phyloP scores from a whole-genome alignment of 768 basidiomycete species.

The Phylloporus sp. region DNA sequence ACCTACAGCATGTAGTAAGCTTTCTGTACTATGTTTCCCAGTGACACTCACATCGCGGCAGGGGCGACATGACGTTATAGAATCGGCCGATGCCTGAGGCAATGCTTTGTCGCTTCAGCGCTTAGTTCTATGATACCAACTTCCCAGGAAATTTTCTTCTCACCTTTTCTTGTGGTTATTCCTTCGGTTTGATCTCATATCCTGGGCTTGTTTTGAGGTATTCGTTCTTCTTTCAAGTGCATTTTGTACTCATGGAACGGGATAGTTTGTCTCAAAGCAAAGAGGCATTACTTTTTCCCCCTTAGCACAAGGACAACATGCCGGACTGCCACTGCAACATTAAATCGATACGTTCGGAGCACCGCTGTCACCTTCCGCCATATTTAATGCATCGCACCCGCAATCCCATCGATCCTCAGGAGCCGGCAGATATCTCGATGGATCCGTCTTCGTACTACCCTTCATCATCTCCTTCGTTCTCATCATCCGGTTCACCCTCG shows the following conservation, averaged over 20 bases:
- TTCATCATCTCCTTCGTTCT: neutral
- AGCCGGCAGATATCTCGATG: neutral
- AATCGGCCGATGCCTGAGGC: neutral
- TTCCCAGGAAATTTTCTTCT: neutral
- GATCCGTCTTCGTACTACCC: neutral
- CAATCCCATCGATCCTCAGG: neutral
- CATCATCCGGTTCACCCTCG: neutral
- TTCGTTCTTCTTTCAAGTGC: neutral
- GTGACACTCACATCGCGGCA: neutral
- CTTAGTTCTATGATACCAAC: neutral
- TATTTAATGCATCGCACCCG: slow-evolving; percentile 9
- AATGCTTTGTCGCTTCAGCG: neutral
- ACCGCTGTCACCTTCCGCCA: neutral
- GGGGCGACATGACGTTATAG: neutral
- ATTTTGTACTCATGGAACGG: neutral
- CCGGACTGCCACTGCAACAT: neutral
- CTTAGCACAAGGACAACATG: neutral
- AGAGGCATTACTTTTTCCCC: neutral
- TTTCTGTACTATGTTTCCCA: neutral
- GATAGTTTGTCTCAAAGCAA: neutral
- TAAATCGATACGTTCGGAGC: neutral
- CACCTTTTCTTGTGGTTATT: neutral
- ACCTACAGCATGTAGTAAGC: neutral
- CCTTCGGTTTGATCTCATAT: neutral
- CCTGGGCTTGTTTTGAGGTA: neutral